A percentile compares a stretch with the other conserved stretches of the same genome.
Evolutionary conservation across 306 rosid genomes (phyloP).

Genomic region (Gleditsia sinensis): DNA sequence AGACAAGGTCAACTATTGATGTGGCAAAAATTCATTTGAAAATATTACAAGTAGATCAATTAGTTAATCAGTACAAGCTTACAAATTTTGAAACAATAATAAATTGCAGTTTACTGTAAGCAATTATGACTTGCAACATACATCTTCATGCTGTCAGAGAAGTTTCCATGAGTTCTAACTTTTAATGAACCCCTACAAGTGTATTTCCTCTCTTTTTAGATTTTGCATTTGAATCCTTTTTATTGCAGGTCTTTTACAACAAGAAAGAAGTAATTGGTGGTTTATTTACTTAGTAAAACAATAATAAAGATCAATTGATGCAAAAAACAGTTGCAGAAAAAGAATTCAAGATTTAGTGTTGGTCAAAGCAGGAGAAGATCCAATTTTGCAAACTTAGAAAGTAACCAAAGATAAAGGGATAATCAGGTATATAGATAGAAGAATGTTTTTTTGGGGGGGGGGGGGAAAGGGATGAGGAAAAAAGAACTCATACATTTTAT

Average conservation of each 20-base stretch:
- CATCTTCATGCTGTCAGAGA: slow-evolving; percentile 5
- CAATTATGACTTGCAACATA: neutral
- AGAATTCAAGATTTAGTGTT: neutral
- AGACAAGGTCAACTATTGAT: no score
- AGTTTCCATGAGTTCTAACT: slow-evolving; percentile 11
- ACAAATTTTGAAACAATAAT: neutral
- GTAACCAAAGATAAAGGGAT: no score
- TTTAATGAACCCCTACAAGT: slow-evolving; percentile 7
- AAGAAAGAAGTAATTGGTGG: no score
- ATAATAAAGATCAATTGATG: neutral
- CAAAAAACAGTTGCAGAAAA: neutral
- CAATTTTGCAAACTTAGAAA: neutral
- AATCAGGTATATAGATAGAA: neutral
- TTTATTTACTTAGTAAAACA: slow-evolving; percentile 15
- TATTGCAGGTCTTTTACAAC: no score
- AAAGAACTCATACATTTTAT: neutral
- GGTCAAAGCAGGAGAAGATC: slow-evolving; percentile 2
- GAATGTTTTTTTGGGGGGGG: neutral
- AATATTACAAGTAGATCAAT: slow-evolving; percentile 6
- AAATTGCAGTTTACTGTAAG: no score
- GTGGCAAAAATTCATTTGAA: no score
- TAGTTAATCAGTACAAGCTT: slow-evolving; percentile 4
- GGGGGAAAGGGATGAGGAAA: neutral
- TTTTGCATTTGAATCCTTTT: no score
- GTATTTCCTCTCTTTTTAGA: no score